phyloP scores from a whole-genome alignment of 1,284 basidiomycete species.

The Albatrellus sp. region DNA sequence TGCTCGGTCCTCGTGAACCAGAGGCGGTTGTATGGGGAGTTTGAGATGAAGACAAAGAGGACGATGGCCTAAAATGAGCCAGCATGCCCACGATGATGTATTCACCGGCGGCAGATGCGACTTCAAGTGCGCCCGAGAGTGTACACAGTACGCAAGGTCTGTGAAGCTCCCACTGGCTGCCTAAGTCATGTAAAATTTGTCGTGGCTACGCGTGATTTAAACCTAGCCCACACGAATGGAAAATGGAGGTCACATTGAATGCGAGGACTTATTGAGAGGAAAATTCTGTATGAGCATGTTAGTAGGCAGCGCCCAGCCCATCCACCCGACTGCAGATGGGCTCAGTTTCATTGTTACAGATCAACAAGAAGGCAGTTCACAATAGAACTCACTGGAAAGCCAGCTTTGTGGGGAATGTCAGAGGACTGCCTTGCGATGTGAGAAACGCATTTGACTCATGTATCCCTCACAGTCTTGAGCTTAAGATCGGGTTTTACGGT shows the following conservation, averaged over 20 bases:
- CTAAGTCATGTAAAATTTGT: conserved; percentile 21
- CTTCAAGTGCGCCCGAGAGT: neutral
- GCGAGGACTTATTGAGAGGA: conserved; percentile 29
- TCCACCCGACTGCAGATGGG: too few species aligned
- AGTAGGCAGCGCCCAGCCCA: conserved; percentile 32
- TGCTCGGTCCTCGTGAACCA: conserved; percentile 23
- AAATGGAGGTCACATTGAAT: conserved; percentile 7
- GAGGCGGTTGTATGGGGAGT: conserved; percentile 21
- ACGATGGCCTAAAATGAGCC: conserved; percentile 16
- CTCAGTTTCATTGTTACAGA: too few species aligned
- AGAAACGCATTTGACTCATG: neutral
- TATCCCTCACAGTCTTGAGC: neutral
- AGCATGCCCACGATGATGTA: conserved; percentile 18
- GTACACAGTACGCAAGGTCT: conserved; percentile 16
- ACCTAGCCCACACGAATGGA: conserved; percentile 22
- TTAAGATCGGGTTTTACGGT: neutral
- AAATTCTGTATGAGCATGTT: conserved; percentile 32
- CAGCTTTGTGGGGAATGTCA: conserved; percentile 8
- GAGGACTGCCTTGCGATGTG: neutral
- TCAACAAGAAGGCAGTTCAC: too few species aligned
- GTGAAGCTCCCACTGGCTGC: conserved; percentile 28
- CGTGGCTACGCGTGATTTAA: neutral
- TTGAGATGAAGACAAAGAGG: conserved; percentile 20
- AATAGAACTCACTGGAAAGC: conserved; percentile 28
- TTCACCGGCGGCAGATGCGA: neutral